phyloP scores from a whole-genome alignment of 1,139 yeast species.

The Blastobotrys apis region DNA sequence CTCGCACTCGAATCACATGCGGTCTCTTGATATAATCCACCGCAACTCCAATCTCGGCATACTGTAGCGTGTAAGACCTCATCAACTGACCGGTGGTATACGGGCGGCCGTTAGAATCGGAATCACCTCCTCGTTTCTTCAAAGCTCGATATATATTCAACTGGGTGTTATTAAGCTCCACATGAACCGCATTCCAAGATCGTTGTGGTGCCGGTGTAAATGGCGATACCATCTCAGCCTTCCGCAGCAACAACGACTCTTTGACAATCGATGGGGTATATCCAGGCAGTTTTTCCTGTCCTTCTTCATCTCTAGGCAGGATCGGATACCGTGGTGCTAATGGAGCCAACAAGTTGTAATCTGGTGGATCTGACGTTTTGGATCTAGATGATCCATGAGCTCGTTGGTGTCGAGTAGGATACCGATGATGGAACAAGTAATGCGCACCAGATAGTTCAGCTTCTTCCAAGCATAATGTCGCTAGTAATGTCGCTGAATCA shows the following conservation, averaged over 20 bases:
- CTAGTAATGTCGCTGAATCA: slow-evolving; percentile 11
- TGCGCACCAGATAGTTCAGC: slow-evolving; percentile 7
- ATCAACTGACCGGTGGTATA: slow-evolving; percentile 20
- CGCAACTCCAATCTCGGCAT: slow-evolving; percentile 66
- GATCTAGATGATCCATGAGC: not conserved
- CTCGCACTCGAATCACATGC: slow-evolving; percentile 56
- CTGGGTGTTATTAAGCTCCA: slow-evolving; percentile 58
- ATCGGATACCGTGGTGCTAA: slow-evolving; percentile 28
- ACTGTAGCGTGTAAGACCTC: slow-evolving; percentile 58
- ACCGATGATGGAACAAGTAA: slow-evolving; percentile 3
- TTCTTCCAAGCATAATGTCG: slow-evolving; percentile 21
- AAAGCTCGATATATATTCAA: slow-evolving; percentile 41
- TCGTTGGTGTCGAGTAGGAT: not conserved
- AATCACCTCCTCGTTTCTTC: not conserved
- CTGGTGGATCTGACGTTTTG: slow-evolving; percentile 23
- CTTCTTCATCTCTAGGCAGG: slow-evolving; percentile 35
- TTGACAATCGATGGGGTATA: slow-evolving; percentile 34
- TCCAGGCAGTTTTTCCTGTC: slow-evolving; percentile 33
- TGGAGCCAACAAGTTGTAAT: slow-evolving; percentile 28
- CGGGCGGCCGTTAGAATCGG: slow-evolving; percentile 1
- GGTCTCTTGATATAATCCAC: slow-evolving; percentile 60
- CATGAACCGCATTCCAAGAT: slow-evolving; percentile 49
- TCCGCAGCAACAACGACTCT: slow-evolving; percentile 32
- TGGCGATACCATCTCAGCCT: slow-evolving; percentile 37
- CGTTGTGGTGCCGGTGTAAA: slow-evolving; percentile 39